A percentile compares a stretch with the other conserved stretches of the same genome.
phyloP scores from a whole-genome alignment of 306 rosid genomes.

The Bauhinia variegata region DNA sequence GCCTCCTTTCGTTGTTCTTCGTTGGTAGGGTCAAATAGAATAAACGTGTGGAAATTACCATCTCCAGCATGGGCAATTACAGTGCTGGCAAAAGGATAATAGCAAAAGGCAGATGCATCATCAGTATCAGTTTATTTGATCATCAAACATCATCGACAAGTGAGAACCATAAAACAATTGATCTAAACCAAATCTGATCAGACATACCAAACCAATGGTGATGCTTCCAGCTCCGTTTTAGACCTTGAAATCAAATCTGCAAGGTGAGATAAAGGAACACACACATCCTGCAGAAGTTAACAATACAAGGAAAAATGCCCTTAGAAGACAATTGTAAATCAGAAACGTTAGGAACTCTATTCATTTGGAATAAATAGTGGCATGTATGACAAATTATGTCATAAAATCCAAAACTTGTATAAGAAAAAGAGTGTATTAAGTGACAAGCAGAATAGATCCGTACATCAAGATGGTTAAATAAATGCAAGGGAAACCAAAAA shows the following conservation, averaged over 20 bases:
- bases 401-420: neutral
- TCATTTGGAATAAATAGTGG: neutral
- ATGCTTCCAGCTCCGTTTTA: constrained; percentile 78
- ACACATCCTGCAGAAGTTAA: constrained; percentile 71
- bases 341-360: constrained; percentile 14
- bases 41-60: constrained; percentile 88
- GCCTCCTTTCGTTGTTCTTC: constrained; percentile 80
- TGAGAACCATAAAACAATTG: constrained; percentile 19
- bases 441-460: neutral
- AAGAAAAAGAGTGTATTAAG: neutral
- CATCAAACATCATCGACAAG: constrained; percentile 20
- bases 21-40: constrained; percentile 73
- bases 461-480: neutral
- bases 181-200: constrained; percentile 26
- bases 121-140: constrained; percentile 25
- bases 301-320: neutral
- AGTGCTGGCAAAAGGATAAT: constrained; percentile 59
- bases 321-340: constrained; percentile 13
- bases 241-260: constrained; percentile 84
- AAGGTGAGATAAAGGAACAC: constrained; percentile 90
- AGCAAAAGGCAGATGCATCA: constrained; percentile 13
- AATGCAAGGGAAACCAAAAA: constrained; percentile 3
- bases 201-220: constrained; percentile 78
- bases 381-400: neutral
- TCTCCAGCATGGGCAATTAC: constrained; percentile 96